These are phyloP conservation scores for Schizochytrium sp. DNA, from an alignment of 108 stramenopile genomes.

Conservation along the genomic window DNA sequence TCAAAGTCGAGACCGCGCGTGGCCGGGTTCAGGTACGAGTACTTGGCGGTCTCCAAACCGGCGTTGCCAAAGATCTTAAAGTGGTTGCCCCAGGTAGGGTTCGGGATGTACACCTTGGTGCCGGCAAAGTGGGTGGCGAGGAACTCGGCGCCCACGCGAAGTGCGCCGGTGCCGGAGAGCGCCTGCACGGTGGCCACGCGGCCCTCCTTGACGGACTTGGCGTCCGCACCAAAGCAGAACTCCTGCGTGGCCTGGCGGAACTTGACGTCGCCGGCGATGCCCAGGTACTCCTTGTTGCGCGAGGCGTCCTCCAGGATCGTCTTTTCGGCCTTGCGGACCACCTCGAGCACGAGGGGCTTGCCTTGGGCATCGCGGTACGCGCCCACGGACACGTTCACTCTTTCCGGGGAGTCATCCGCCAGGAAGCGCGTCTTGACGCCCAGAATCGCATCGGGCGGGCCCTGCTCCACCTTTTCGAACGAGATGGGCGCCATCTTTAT, in stretches of 20 bases:
- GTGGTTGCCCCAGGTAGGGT: constrained; percentile 48
- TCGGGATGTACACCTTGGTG: constrained; percentile 23
- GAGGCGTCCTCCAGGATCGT: neutral
- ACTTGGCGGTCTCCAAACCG: constrained; percentile 25
- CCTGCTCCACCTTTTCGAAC: neutral
- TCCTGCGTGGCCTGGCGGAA: constrained; percentile 23
- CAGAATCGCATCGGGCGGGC: constrained; percentile 23
- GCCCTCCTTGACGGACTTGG: neutral
- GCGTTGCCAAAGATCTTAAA: constrained; percentile 17
- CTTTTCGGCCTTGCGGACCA: constrained; percentile 26
- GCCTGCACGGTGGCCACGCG: constrained; percentile 38
- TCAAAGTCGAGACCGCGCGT: constrained; percentile 24
- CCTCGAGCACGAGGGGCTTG: constrained; percentile 28
- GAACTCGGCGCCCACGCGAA: constrained; percentile 37
- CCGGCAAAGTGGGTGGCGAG: neutral
- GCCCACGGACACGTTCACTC: constrained; percentile 37
- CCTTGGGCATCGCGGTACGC: constrained; percentile 40
- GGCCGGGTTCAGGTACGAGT: constrained; percentile 36
- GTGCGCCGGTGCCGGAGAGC: constrained; percentile 43
- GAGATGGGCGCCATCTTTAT: neutral
- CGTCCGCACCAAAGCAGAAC: constrained; percentile 28
- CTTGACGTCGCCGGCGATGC: constrained; percentile 26
- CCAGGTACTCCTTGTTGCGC: constrained; percentile 45
- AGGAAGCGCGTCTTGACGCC: constrained; percentile 7
- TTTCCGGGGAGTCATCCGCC: neutral